Evolutionary conservation across 192 early-diverging fungal species (phyloP), one percentile per base, ranked within the genome.

Genomic region (Coemansia sp.): DNA sequence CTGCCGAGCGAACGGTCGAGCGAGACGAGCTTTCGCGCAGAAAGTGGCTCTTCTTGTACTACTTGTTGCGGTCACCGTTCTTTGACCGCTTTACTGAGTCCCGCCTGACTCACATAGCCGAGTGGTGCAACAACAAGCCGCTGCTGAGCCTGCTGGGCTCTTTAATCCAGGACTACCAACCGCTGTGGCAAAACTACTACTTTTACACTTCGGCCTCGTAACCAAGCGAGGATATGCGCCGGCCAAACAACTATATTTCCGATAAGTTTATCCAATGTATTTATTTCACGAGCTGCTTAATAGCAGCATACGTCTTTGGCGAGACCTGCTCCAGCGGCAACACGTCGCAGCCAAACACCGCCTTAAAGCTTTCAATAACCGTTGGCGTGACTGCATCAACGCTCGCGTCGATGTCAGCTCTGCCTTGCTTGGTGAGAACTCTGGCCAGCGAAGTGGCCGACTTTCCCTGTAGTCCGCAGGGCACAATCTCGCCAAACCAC

Each of bases 401-500:
- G 21, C 38, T 70, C 10, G 53, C 21, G 40, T 68, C 61, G 12
- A 22, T 24, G 3, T 14, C 19, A 2, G 26, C 46, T 32, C 29
- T 41, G 5, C 27, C 62, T 32, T 62, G 32, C 42, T 39, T 44
- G 19, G 19, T 17, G 8, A 76, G n/a, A 12, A 76, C 29, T 0
- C 37, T 18, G 32, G 65, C 35, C 34, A 97, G 69, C 22, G 92
- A 95, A 0, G 93, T 94, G 1, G 87, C 88, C 27, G 78, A 68
- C 65, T 92, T 93, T 26, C 87, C 92, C 11, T 76, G 62, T 35
- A 99, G 60, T 0, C 95, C 94, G 64, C 95, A 99, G 0, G 94
- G 88, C 9, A 97, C 84, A 64, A 99, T 97, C 35, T 95, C 80
- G 15, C 87, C 68, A 62, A 93, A 99, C 88, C 92, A 97, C 9